Conservation (phyloP, 2,329 filamentous ascomycete species). For the Fusarium papillatum region DNA sequence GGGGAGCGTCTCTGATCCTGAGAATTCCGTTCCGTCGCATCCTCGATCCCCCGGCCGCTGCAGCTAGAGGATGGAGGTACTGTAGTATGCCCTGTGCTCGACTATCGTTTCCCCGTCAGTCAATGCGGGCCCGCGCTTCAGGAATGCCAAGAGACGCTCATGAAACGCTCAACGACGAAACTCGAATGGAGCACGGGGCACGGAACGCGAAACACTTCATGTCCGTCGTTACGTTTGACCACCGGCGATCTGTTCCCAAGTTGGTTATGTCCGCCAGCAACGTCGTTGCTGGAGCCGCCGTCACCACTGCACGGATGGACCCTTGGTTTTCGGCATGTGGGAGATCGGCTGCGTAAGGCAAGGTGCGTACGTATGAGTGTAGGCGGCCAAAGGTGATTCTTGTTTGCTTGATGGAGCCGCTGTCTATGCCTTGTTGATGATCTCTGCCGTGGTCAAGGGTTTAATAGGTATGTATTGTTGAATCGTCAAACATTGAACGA, state of each 20-base stretch:
- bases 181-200: constrained; percentile 28
- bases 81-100: background rate
- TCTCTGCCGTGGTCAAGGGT: background rate
- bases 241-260: constrained; percentile 25
- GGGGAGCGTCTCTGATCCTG: background rate
- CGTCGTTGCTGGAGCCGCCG: constrained; percentile 13
- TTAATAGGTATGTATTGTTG: background rate
- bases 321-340: constrained; percentile 26
- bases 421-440: background rate
- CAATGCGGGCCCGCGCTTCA: constrained; percentile 31
- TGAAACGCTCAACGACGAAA: constrained; percentile 40
- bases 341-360: background rate
- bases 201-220: constrained; percentile 28
- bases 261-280: constrained; percentile 7
- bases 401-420: background rate
- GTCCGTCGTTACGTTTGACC: constrained; percentile 34
- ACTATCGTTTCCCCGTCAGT: constrained; percentile 35
- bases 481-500: background rate
- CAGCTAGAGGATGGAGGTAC: background rate
- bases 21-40: constrained; percentile 5
- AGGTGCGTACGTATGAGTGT: background rate
- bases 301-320: constrained; percentile 24
- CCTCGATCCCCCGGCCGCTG: background rate
- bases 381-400: background rate
- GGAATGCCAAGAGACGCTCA: constrained; percentile 34